A percentile compares a stretch with the other conserved stretches of the same genome.
These are phyloP conservation scores for Dactylorhiza incarnata DNA, from an alignment of 106 monocot species.

Conservation along the genomic window DNA sequence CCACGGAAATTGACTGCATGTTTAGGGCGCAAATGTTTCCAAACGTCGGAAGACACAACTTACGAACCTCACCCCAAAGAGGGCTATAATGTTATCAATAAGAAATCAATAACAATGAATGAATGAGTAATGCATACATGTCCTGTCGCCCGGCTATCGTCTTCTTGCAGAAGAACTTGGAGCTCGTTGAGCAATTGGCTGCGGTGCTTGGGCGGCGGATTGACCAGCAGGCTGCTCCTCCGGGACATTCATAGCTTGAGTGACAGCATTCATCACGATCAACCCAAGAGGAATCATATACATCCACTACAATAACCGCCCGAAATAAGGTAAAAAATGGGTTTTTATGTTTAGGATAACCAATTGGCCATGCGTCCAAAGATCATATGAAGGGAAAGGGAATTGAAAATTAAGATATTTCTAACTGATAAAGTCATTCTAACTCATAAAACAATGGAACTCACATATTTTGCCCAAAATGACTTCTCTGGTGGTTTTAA, in stretches of 20 bases:
- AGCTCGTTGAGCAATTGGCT: constrained; percentile 43
- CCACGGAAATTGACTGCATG: too few relatives aligned
- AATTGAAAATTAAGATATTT: not conserved
- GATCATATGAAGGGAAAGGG: not conserved
- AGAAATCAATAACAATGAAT: not conserved
- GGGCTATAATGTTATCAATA: not conserved
- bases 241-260: constrained; percentile 81
- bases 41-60: too few relatives aligned
- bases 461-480: constrained; percentile 99
- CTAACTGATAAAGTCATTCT: not conserved
- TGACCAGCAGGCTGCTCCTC: constrained; percentile 53
- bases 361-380: not conserved
- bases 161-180: constrained; percentile 54
- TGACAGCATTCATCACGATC: constrained; percentile 72
- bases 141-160: constrained; percentile 24
- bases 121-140: not conserved
- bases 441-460: constrained; percentile 10
- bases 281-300: constrained; percentile 80
- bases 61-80: too few relatives aligned
- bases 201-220: constrained; percentile 32
- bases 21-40: too few relatives aligned
- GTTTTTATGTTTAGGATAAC: not conserved
- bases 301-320: constrained; percentile 71
- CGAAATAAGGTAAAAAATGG: not conserved
- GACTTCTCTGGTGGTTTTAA: constrained; percentile 80